Evolutionary conservation across 768 basidiomycete genomes (phyloP).

Genomic region (Mycena albidolilacea): DNA sequence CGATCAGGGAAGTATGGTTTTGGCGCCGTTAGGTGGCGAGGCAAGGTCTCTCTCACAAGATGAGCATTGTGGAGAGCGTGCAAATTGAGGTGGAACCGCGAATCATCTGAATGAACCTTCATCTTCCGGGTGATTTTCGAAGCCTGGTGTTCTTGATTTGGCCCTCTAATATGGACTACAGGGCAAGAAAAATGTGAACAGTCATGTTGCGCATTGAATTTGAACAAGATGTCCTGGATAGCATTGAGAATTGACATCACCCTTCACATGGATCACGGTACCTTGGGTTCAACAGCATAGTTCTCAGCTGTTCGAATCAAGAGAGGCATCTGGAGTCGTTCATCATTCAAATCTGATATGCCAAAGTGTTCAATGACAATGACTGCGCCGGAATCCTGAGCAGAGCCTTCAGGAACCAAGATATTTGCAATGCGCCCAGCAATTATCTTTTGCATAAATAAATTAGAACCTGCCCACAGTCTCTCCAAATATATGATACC

Average conservation of each 20-base stretch:
- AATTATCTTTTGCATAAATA: background rate
- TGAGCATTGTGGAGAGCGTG: background rate
- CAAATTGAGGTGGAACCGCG: background rate
- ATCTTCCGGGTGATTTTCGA: background rate
- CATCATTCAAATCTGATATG: background rate
- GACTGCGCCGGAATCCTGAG: background rate
- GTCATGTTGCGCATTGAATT: too few relatives aligned
- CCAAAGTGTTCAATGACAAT: background rate
- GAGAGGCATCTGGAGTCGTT: background rate
- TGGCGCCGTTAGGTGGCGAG: background rate
- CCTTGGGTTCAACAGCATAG: background rate
- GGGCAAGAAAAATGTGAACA: too few relatives aligned
- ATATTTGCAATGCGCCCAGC: background rate
- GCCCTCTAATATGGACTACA: too few relatives aligned
- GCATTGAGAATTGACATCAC: background rate
- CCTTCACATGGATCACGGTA: background rate
- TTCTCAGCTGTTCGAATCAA: too few relatives aligned
- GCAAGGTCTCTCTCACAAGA: background rate
- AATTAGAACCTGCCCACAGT: background rate
- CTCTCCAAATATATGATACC: background rate
- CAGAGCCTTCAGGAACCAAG: background rate
- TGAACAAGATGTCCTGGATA: background rate
- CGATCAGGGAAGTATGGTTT: conserved; percentile 2
- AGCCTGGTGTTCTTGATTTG: background rate
- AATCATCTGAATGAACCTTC: background rate